Evolutionary conservation across 2,329 filamentous ascomycete species (phyloP).

Genomic region (Trichoderma atrobrunneum): DNA sequence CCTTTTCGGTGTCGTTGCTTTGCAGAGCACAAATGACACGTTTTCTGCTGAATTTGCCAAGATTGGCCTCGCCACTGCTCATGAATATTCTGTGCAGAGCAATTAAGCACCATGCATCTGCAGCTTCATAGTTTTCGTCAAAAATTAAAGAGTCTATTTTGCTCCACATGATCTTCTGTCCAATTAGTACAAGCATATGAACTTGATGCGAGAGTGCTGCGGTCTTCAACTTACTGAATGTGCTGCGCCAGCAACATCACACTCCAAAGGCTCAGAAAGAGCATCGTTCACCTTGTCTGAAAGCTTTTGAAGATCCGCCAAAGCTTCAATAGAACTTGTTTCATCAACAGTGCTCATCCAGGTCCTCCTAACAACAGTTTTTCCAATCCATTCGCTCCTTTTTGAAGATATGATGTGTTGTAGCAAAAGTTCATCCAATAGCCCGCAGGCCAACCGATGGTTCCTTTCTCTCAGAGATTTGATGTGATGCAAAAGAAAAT

Average conservation of each 20-base stretch:
- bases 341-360: conserved; percentile 59
- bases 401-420: conserved; percentile 51
- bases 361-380: conserved; percentile 63
- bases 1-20: conserved; percentile 30
- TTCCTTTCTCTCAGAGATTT: conserved; percentile 59
- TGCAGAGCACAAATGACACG: conserved; percentile 67
- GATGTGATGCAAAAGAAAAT: conserved; percentile 64
- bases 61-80: conserved; percentile 63
- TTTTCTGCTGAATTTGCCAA: conserved; percentile 68
- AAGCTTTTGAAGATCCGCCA: conserved; percentile 23
- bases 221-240: conserved; percentile 54
- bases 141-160: conserved; percentile 59
- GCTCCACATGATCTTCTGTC: conserved; percentile 74
- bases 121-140: conserved; percentile 49
- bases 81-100: conserved; percentile 66
- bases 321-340: conserved; percentile 26
- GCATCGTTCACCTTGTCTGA: conserved; percentile 41
- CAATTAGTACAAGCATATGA: conserved; percentile 15
- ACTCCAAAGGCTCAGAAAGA: conserved; percentile 48
- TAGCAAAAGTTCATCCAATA: conserved; percentile 63
- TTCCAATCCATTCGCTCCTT: conserved; percentile 63
- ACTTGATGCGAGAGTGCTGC: background rate
- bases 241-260: conserved; percentile 62
- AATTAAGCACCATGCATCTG: conserved; percentile 69
- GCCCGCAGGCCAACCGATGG: conserved; percentile 45